A percentile compares a stretch with the other conserved stretches of the same genome.
phyloP scores from a whole-genome alignment of 163 green algal species.

The Chlamydomonas reinhardtii region DNA sequence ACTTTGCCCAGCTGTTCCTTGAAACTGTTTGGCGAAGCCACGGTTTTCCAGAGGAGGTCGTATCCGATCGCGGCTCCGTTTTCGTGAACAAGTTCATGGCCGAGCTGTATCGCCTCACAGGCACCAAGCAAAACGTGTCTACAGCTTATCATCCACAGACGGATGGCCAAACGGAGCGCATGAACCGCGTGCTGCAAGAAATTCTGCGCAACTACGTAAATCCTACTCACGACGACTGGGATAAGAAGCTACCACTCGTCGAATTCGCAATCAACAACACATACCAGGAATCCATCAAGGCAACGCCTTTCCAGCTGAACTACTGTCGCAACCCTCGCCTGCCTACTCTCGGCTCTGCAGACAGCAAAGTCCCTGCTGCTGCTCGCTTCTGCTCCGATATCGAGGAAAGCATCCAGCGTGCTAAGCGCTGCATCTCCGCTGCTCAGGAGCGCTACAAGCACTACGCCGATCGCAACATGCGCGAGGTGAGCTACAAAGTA shows the following conservation, averaged over 20 bases:
- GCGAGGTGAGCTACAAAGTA: not conserved
- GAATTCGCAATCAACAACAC: conserved; percentile 42
- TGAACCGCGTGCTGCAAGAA: not conserved
- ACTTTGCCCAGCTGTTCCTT: conserved; percentile 65
- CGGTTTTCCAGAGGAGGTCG: conserved; percentile 60
- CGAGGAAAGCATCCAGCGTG: not conserved
- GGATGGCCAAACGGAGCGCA: no score
- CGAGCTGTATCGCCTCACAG: not conserved
- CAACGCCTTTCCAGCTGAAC: conserved; percentile 28
- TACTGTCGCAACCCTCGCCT: not conserved
- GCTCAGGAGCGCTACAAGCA: not conserved
- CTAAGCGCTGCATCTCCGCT: not conserved
- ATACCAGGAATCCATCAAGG: not conserved
- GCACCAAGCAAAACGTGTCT: not conserved
- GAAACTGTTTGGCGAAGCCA: conserved; percentile 62
- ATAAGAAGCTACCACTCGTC: not conserved
- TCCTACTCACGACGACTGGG: not conserved
- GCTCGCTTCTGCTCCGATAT: not conserved
- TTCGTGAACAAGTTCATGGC: not conserved
- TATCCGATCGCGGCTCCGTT: conserved; percentile 52
- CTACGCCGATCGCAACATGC: not conserved
- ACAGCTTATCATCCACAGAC: no score
- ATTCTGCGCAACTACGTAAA: conserved; percentile 12
- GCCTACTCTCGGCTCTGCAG: not conserved
- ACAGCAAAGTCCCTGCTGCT: not conserved